Evolutionary conservation across 345 rosid species (phyloP), one percentile per base, ranked within the genome.

Genomic region (Crucihimalaya himalaica): DNA sequence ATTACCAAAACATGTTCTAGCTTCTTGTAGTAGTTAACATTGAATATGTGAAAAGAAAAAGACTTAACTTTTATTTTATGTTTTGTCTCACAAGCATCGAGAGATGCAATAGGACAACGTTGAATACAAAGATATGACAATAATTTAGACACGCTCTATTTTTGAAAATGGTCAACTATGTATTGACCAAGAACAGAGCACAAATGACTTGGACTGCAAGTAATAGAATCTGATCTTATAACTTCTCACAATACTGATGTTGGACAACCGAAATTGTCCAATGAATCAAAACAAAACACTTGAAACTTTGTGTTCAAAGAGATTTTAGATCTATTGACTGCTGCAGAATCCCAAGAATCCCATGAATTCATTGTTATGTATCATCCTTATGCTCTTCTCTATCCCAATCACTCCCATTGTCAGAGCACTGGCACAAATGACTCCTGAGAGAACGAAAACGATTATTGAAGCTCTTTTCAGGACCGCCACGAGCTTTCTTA

Each of bases 391-490:
- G 61, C 97, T 91, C 40, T 65, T 82, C 71, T 77, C 89, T 8
- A 76, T 81, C 0, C 98, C 97, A 9, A 86, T 43, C 5, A 88
- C 86, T 53, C 97, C 97, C 97, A 89, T 87, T 35, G 89, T 86
- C 58, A 94, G 74, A 58, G 96, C 96, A 78, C 93, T 88, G 0
- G 87, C 95, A 79, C 88, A 94, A 16, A 87, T 89, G 78, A 91
- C 96, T 31, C 84, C 89, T 15, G 93, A 88, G 27, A 89, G 97
- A 71, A 91, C 85, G 75, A 94, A 91, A 2, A 88, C 86, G 0
- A 88, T 89, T 37, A 88, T 31, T 1, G 96, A 88, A 59, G 88
- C 95, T 81, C 98, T 84, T 78, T 27, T 71, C 0, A 87, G 76
- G 34, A 91, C 62, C 8, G 83, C 27, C 16, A 88, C 70, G 0